phyloP scores from a whole-genome alignment of 1,284 basidiomycete genomes.

The Limonomyces culmigenus region DNA sequence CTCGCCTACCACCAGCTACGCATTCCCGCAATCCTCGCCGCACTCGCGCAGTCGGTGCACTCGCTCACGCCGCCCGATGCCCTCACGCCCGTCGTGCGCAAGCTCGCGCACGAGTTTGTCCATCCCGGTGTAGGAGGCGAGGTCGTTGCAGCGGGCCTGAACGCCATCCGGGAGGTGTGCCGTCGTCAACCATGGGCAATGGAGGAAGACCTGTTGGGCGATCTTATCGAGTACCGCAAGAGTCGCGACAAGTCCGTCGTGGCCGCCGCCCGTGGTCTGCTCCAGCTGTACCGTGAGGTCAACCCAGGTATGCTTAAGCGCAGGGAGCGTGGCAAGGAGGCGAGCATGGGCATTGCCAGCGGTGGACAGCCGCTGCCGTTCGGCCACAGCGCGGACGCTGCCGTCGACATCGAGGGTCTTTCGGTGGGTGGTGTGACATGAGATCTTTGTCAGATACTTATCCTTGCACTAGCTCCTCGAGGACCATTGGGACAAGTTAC shows the following conservation, averaged over 20 bases:
- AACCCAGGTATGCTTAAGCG: slow-evolving; percentile 88
- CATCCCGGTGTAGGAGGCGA: slow-evolving; percentile 94
- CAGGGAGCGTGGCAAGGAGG: slow-evolving; percentile 81
- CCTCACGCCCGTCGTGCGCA: slow-evolving; percentile 78
- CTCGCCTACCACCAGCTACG: slow-evolving; percentile 87
- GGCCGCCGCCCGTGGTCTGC: slow-evolving; percentile 72
- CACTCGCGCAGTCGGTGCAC: slow-evolving; percentile 92
- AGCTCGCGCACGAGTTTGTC: slow-evolving; percentile 91
- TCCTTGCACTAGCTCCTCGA: slow-evolving; percentile 52
- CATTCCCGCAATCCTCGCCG: slow-evolving; percentile 87
- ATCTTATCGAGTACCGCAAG: slow-evolving; percentile 90
- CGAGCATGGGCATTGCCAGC: slow-evolving; percentile 50
- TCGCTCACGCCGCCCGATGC: slow-evolving; percentile 91
- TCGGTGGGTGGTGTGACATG: slow-evolving; percentile 29
- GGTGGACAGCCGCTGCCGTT: slow-evolving; percentile 60
- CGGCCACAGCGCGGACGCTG: slow-evolving; percentile 61
- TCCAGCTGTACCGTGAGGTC: slow-evolving; percentile 91
- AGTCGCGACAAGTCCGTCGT: slow-evolving; percentile 91
- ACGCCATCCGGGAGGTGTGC: slow-evolving; percentile 89
- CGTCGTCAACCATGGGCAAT: slow-evolving; percentile 91
- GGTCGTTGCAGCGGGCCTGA: slow-evolving; percentile 91
- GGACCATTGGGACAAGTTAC: slow-evolving; percentile 61
- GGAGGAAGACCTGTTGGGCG: slow-evolving; percentile 84
- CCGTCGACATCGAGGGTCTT: slow-evolving; percentile 83
- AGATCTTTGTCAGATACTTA: slow-evolving; percentile 4